Evolutionary conservation across 2,329 filamentous ascomycete genomes (phyloP).

Genomic region (Ceratocystis diversiconidia): DNA sequence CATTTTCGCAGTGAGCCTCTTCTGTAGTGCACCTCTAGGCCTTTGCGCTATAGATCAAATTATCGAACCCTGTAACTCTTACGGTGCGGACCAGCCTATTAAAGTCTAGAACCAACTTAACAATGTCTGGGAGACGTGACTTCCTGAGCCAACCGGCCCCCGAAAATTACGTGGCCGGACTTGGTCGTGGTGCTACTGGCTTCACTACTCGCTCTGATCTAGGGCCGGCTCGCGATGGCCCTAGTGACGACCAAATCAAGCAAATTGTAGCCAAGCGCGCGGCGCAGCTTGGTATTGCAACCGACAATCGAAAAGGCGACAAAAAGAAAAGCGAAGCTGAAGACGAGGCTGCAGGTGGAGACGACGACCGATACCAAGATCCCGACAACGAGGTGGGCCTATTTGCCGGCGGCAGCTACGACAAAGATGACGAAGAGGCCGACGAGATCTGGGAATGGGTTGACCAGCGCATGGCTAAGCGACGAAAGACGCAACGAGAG

Average conservation of each 20-base stretch:
- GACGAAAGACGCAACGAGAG: conserved; percentile 84
- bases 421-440: conserved; percentile 94
- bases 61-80: not conserved
- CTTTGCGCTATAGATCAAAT: not conserved
- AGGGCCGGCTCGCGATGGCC: conserved; percentile 85
- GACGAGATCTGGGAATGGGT: conserved; percentile 92
- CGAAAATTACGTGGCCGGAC: conserved; percentile 85
- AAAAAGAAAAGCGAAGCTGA: conserved; percentile 56
- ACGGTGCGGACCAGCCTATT: not conserved
- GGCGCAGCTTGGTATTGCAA: conserved; percentile 59
- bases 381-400: conserved; percentile 94
- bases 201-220: conserved; percentile 97
- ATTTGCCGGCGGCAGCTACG: conserved; percentile 90
- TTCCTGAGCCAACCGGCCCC: conserved; percentile 78
- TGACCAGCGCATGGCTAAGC: conserved; percentile 91
- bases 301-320: conserved; percentile 53
- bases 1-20: conserved; percentile 14
- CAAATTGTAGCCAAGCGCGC: conserved; percentile 91
- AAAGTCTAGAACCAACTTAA: conserved; percentile 18
- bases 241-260: conserved; percentile 96
- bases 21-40: not conserved
- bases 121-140: conserved; percentile 55
- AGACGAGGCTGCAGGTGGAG: conserved; percentile 29
- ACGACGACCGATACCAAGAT: conserved; percentile 76
- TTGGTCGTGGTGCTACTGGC: conserved; percentile 92